Base-by-base conservation (phyloP, 352 stramenopile species). In the Nannochloropsis limnetica region DNA sequence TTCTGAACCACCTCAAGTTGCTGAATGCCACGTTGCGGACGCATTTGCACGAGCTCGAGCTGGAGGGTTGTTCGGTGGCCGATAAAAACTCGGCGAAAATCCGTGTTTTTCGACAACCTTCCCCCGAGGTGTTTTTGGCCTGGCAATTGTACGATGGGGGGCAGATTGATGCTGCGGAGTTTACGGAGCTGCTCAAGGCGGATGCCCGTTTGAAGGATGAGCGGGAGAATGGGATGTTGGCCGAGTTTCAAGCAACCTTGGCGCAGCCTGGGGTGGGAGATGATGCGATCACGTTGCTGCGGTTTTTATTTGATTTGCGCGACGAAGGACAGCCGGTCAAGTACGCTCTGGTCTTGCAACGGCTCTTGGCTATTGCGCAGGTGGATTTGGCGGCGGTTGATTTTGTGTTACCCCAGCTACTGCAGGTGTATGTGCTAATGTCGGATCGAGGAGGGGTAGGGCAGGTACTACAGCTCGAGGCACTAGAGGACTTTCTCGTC, bases 381-480 rank as follows among this genome's bases (percentile, higher is more conserved):
- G 15, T 20, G n/a, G 61, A 74, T 29, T 29, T 74, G 25, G 61
- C 61, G n/a, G 61, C 61, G n/a, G 90, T 96, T 68, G 92, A 96
- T 83, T 95, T 96, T 82, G 95, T 95, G 83, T 94, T 91, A 90
- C 91, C 91, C 20, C 92, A 96, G 86, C 93, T 96, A 37, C 89
- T 95, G 54, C 92, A 96, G 80, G 90, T 95, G 69, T 93, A 90
- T 22, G 90, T 95, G 80, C 91, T 90, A 14, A 94, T 93, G 87
- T 94, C 94, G 86, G 90, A 94, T 22, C n/a, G 25, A 11, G 61
- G 61, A 25, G 61, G 61, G 11, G 20, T 74, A 29, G 25, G 22
- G n/a, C 61, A 74, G 25, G 25, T 74, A 31, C 25, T 74, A 20
- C 61, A 74, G n/a, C 11, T 74, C 11, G 61, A 74, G 25, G 61